Percentiles rank a stretch among this genome's conserved stretches.
These are phyloP conservation scores for Carex littledalei DNA, from an alignment of 176 grass and related monocot species.

Conservation along the genomic window DNA sequence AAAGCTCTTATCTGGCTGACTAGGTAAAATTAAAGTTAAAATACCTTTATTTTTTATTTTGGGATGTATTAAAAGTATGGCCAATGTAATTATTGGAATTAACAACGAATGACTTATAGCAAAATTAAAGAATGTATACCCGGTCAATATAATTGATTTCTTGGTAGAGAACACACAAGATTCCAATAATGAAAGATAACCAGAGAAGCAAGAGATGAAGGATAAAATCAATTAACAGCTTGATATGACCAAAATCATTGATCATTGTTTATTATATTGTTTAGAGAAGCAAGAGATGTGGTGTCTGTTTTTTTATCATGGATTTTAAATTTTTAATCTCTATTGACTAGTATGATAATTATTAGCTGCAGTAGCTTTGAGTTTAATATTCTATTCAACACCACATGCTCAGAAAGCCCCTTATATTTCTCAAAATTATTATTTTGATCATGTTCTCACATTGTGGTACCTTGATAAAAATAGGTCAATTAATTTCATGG, in stretches of 20 bases:
- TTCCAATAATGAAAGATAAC: background rate
- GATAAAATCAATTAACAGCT: background rate
- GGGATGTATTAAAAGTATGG: background rate
- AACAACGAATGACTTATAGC: background rate
- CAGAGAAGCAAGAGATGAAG: background rate
- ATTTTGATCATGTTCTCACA: background rate
- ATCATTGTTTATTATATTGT: background rate
- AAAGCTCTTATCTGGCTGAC: constrained; percentile 73
- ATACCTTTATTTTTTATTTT: background rate
- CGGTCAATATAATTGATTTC: background rate
- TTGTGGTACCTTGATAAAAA: background rate
- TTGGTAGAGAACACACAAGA: background rate
- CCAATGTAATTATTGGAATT: background rate
- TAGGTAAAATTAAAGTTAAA: constrained; percentile 31
- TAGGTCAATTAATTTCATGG: constrained; percentile 71
- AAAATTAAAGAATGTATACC: background rate
- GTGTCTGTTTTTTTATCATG: background rate
- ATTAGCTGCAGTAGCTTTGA: background rate
- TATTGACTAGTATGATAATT: background rate
- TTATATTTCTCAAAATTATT: background rate
- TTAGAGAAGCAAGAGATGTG: background rate
- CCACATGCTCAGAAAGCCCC: background rate
- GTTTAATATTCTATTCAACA: background rate
- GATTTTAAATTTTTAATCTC: too few species aligned
- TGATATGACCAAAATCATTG: background rate